Evolutionary conservation across 2,329 filamentous ascomycete species (phyloP), one percentile per base, ranked within the genome.

Genomic region (Colletotrichum sp.): DNA sequence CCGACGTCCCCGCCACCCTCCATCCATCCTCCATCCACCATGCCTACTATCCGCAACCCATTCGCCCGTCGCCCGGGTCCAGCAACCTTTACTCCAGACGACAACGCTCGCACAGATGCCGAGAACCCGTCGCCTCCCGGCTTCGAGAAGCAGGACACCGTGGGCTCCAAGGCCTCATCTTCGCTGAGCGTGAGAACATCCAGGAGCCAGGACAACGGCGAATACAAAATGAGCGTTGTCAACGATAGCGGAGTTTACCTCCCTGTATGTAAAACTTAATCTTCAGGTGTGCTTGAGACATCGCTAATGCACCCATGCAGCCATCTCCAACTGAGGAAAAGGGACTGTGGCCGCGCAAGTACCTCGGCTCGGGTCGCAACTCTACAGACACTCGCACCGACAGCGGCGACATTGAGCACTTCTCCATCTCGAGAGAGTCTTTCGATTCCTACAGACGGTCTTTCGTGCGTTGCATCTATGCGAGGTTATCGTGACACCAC

Each of bases 401-500:
- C 80, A 90, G 93, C 78, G 92, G 92, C 79, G 95, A 98, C 75
- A 96, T 95, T 78, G 96, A 98, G 81, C 95, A 94, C 16, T 98
- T 98, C 82, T 95, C 94, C 76, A 98, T 98, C 82, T 98, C 96
- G 47, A 91, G 96, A 79, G 97, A 98, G 85, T 98, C 96, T 3
- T 98, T 98, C 81, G 97, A 98, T 82, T 98, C 96, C 5, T 98
- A 98, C 85, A 90, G 97, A 76, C 92, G 97, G 79, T 98, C 96
- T 76, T 98, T 98, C 86, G 96, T 98, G 90, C 78, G 93, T 88
- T 51, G 8, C 36, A n/a, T 18, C 11, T 55, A 43, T n/a, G 12
- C 16, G 34, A 61, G 57, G 24, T 58, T 34, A 63, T 51, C 31
- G 27, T 21, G 58, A 24, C 58, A 36, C 24, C 21, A 29, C 13